phyloP scores from a whole-genome alignment of 1,284 basidiomycete genomes.

The Bondarzewia mesenterica region DNA sequence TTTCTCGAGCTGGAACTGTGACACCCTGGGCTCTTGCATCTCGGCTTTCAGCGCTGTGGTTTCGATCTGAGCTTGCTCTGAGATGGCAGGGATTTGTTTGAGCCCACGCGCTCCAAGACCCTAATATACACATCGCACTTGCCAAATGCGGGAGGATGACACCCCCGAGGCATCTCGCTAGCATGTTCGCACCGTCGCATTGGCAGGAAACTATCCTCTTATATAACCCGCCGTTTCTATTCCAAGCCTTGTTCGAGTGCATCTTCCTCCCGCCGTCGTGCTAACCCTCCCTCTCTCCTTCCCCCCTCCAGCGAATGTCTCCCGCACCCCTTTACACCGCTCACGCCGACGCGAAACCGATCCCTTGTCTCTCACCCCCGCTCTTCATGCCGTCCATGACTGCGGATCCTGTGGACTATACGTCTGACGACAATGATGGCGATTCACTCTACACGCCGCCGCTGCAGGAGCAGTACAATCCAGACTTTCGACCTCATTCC shows the following conservation, averaged over 20 bases:
- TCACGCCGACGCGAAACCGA: background rate
- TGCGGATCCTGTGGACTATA: conserved; percentile 28
- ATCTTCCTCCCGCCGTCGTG: conserved; percentile 2
- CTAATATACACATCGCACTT: background rate
- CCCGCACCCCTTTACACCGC: conserved; percentile 8
- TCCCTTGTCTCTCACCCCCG: conserved; percentile 11
- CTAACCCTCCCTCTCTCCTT: conserved; percentile 10
- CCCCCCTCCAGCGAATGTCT: conserved; percentile 4
- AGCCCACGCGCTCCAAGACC: too few species aligned
- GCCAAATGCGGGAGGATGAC: background rate
- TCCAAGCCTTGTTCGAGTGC: background rate
- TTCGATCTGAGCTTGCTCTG: too few species aligned
- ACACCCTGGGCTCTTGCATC: too few species aligned
- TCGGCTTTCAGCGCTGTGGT: too few species aligned
- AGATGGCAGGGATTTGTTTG: too few species aligned
- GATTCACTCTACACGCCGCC: conserved; percentile 30
- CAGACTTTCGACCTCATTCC: conserved; percentile 14
- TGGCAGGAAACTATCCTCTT: too few species aligned
- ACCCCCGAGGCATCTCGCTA: background rate
- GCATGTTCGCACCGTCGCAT: too few species aligned
- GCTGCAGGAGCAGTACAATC: conserved; percentile 24
- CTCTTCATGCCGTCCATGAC: conserved; percentile 23
- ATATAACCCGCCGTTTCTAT: background rate
- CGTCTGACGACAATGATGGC: conserved; percentile 28
- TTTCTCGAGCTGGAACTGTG: too few species aligned